phyloP scores from a whole-genome alignment of 495 filamentous ascomycete genomes.

The Penicillium macrosclerotiorum region DNA sequence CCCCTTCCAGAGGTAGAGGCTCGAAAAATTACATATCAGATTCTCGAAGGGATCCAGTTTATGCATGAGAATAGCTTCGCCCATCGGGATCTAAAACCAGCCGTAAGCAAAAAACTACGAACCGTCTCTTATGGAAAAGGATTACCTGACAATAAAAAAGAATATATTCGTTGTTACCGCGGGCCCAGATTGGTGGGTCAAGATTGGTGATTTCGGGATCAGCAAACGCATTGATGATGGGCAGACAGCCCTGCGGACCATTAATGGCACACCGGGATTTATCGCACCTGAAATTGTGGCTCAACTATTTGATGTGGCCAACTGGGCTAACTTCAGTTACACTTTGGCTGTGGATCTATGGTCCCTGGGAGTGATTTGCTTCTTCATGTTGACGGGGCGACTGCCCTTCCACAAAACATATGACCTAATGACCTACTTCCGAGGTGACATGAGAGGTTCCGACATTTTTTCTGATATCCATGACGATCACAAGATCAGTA shows the following conservation, averaged over 20 bases:
- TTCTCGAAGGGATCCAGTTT: constrained; percentile 38
- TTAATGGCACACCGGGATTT: not conserved
- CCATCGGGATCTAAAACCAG: constrained; percentile 50
- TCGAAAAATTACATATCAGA: constrained; percentile 33
- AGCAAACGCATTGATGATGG: not conserved
- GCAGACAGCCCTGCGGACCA: not conserved
- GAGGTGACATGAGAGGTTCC: too few relatives aligned
- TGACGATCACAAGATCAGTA: too few relatives aligned
- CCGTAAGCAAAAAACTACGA: not conserved
- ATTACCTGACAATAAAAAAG: too few relatives aligned
- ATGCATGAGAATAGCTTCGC: constrained; percentile 46
- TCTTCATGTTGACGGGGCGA: too few relatives aligned
- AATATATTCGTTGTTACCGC: not conserved
- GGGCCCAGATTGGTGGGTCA: not conserved
- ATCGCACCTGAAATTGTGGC: not conserved
- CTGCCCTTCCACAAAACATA: too few relatives aligned
- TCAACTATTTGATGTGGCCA: too few relatives aligned
- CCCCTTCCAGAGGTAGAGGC: constrained; percentile 36
- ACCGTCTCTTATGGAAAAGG: not conserved
- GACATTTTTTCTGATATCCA: too few relatives aligned
- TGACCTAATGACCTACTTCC: too few relatives aligned
- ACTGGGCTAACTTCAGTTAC: too few relatives aligned
- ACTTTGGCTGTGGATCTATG: too few relatives aligned
- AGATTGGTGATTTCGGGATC: constrained; percentile 1
- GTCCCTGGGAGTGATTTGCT: too few relatives aligned